phyloP scores from a whole-genome alignment of 2,329 filamentous ascomycete species.

The Sporothrix variecibatus region DNA sequence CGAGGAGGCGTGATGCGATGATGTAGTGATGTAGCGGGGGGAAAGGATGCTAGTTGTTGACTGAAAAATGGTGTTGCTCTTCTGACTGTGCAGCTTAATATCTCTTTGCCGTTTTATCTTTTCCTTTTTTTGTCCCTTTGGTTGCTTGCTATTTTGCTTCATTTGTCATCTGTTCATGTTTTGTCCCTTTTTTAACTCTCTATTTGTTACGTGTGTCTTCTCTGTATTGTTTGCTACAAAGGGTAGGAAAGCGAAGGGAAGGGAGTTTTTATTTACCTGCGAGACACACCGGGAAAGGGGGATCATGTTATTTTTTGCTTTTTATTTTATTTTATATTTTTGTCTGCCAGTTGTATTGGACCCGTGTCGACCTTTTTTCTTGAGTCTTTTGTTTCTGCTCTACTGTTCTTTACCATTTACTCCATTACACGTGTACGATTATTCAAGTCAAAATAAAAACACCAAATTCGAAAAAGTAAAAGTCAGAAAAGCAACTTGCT shows the following conservation, averaged over 20 bases:
- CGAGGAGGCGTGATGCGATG: conserved; percentile 29
- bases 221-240: conserved; percentile 1
- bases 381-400: not conserved
- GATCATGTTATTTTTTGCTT: not conserved
- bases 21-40: no score
- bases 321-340: not conserved
- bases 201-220: conserved; percentile 1
- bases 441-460: not conserved
- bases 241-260: not conserved
- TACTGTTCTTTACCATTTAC: not conserved
- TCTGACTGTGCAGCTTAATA: not conserved
- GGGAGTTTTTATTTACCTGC: not conserved
- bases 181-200: conserved; percentile 2
- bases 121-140: not conserved
- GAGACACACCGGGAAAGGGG: conserved; percentile 10
- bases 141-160: not conserved
- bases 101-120: not conserved
- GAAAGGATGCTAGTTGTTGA: not conserved
- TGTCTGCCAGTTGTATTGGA: not conserved
- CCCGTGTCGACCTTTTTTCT: not conserved
- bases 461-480: not conserved
- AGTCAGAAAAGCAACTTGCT: no score
- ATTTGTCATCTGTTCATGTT: not conserved
- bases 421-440: conserved; percentile 14
- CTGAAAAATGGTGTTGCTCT: not conserved